Evolutionary conservation across 768 basidiomycete genomes (phyloP).

Genomic region (Termitomyces sp.): DNA sequence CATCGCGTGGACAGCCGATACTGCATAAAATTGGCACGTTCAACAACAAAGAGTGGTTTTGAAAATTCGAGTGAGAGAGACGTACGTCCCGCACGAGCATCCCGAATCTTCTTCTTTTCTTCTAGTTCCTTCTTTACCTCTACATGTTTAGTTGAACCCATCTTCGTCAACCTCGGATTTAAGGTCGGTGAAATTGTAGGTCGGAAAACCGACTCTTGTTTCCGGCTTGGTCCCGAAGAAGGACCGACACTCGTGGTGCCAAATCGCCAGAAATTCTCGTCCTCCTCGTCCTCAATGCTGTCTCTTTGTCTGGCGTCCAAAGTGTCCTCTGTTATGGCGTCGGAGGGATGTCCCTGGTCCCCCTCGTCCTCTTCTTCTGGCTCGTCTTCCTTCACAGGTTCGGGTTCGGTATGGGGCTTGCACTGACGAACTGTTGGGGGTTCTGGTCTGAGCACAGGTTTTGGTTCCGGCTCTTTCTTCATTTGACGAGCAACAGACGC

Average conservation of each 20-base stretch:
- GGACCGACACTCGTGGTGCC: background rate
- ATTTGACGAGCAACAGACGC: background rate
- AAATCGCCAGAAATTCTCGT: constrained; percentile 9
- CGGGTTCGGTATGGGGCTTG: background rate
- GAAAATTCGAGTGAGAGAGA: background rate
- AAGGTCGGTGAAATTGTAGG: background rate
- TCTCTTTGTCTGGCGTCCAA: background rate
- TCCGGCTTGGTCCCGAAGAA: background rate
- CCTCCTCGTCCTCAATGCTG: background rate
- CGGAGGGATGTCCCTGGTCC: background rate
- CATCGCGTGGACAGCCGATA: background rate
- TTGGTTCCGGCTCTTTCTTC: background rate
- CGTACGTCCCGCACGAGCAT: background rate
- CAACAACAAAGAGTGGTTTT: background rate
- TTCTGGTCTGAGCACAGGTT: background rate
- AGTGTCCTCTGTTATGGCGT: background rate
- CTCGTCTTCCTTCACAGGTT: background rate
- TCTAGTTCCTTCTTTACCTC: background rate
- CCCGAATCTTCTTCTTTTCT: background rate
- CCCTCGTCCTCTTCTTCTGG: background rate
- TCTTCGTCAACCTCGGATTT: background rate
- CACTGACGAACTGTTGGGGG: background rate
- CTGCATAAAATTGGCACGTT: background rate
- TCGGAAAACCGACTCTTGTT: background rate
- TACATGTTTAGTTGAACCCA: background rate